Base-by-base conservation (phyloP, 2,329 filamentous ascomycete species). In the Dactylellina drechsleri region DNA sequence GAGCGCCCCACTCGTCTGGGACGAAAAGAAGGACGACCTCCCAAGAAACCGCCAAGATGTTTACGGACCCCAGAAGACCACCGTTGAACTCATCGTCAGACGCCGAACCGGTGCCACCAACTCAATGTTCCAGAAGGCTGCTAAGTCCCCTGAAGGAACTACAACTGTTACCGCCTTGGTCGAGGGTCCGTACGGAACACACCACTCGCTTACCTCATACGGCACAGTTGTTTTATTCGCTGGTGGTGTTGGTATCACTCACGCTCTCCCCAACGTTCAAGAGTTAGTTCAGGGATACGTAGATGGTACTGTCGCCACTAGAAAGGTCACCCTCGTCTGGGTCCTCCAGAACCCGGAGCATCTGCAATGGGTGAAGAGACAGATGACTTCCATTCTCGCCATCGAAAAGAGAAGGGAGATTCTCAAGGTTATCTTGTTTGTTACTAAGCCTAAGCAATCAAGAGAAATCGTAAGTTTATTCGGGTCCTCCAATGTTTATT, bases 161-260 rank as follows among this genome's bases (percentile, higher is more conserved):
- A 85, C 92, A 79, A 83, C 85, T 20, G 90, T 90, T 5, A 87
- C 83, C 41, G 91, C 90, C 77, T 86, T 88, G 54, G 87, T 91
- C 49, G 91, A 94, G 82, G 91, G 91, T 0, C 91, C 91, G 0
- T 94, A 94, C 79, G 90, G 91, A 57, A 90, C 89, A 43, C 85
- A 89, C 80, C 89, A 92, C 80, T 85, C 84, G 77, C 85, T 93
- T 80, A 85, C 89, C 74, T 92, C 90, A 0, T 93, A 92, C 81
- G 91, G 91, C 77, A 92, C 90, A 0, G 88, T 91, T 31, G 87
- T 93, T 81, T 86, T 94, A 45, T 92, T 94, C 80, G 91, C 91
- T 0, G 91, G 91, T 68, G 91, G 91, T 79, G 90, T 93, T 12
- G 91, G 91, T 77, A 91, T 94, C 79, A 92, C 91, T 0, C 91